Conservation (phyloP, 1,284 basidiomycete genomes). For the Tylopilus sp. region DNA sequence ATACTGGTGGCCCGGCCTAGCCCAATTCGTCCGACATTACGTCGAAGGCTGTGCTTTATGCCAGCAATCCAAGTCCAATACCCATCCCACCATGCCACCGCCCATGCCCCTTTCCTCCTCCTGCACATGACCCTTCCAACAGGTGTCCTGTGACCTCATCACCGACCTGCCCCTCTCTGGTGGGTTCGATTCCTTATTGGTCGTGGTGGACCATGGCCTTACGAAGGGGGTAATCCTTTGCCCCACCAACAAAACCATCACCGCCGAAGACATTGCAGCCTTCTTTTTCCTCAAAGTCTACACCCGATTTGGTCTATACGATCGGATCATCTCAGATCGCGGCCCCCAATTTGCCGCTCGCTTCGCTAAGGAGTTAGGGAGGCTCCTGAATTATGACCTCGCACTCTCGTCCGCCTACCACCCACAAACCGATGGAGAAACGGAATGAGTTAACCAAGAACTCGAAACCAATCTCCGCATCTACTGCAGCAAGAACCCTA, state of each 20-base stretch:
- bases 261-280: neutral
- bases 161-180: neutral
- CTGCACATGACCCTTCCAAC: neutral
- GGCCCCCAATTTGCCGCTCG: too few species aligned
- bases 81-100: neutral
- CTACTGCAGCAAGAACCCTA: neutral
- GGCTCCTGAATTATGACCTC: neutral
- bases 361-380: too few species aligned
- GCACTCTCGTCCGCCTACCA: neutral
- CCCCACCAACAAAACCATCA: neutral
- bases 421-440: neutral
- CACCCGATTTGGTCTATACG: neutral
- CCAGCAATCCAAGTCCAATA: neutral
- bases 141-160: neutral
- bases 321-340: neutral
- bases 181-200: neutral
- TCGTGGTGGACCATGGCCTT: neutral
- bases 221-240: neutral
- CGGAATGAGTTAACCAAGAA: neutral
- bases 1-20: neutral
- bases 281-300: neutral
- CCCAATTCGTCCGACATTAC: neutral
- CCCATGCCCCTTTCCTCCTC: neutral
- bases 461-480: neutral
- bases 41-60: neutral